phyloP scores from a whole-genome alignment of 2,329 filamentous ascomycete genomes.

The Alternaria novae-zelandiae region DNA sequence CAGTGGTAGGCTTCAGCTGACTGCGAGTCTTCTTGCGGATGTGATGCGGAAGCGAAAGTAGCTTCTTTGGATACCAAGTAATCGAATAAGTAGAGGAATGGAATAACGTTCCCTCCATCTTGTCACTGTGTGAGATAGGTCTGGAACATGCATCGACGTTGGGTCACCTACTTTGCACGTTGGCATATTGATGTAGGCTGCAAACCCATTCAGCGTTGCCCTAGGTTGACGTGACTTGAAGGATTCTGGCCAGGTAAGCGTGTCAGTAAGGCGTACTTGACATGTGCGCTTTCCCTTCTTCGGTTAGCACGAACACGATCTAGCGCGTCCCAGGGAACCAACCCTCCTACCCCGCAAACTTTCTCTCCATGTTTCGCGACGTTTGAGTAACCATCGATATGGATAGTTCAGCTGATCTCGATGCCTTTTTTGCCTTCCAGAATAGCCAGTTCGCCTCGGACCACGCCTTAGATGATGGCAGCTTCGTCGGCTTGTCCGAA shows the following conservation, averaged over 20 bases:
- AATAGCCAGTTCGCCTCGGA: background rate
- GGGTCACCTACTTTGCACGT: no score
- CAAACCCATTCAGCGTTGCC: background rate
- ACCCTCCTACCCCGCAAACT: slow-evolving; percentile 1
- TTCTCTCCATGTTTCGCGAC: background rate
- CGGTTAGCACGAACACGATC: background rate
- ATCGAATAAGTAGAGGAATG: background rate
- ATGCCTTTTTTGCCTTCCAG: background rate
- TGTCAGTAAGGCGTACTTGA: slow-evolving; percentile 15
- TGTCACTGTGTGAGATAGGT: no score
- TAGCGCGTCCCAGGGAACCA: slow-evolving; percentile 1
- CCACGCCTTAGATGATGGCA: slow-evolving; percentile 2
- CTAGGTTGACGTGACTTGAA: background rate
- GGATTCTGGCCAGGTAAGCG: background rate
- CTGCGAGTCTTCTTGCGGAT: background rate
- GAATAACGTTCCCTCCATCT: background rate
- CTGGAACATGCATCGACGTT: no score
- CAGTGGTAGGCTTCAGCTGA: background rate
- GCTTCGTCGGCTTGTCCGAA: slow-evolving; percentile 10
- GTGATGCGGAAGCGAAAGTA: background rate
- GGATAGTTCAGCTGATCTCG: background rate
- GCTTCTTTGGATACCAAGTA: background rate
- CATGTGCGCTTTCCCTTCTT: slow-evolving; percentile 10
- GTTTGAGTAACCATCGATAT: background rate
- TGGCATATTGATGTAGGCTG: accelerated